Evolutionary conservation across 805 yeast genomes (phyloP), one percentile per base, ranked within the genome.

Genomic region (Starmerella scarabaei): DNA sequence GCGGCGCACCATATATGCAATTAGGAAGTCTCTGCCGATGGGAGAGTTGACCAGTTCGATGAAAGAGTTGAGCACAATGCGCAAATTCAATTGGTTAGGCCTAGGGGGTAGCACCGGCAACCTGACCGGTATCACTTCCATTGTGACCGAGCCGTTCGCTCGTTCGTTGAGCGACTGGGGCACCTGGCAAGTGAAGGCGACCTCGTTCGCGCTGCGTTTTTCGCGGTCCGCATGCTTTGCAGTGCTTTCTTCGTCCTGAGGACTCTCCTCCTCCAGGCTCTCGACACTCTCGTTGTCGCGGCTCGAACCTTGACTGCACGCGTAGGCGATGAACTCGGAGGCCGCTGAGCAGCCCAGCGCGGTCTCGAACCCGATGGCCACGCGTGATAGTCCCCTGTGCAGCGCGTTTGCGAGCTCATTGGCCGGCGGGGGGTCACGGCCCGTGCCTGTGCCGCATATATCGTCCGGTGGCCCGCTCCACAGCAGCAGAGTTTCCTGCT

Each of bases 401-500:
- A 23, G 7, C 9, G 26, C 23, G 6, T 24, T 28, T 21, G 15
- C 23, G 20, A 15, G 14, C 14, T 35, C 32, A 14, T 5, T 6
- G n/a, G n/a, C n/a, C 35, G 16, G 16, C 23, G 30, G 21, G n/a
- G 29, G 17, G 5, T 18, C 9, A 4, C 11, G 26, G 26, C 11
- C 11, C 26, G 26, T 23, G 18, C 30, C 33, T 16, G 18, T 20
- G 31, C 15, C 18, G 21, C 15, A 4, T 15, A 36, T 75, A 16
- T 70, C 67, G 21, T 21, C 33, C 21, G 20, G 31, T 2, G 62
- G 53, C 53, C 83, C 94, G 8, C 93, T 80, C 97, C 97, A 88
- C 17, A 88, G 94, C 8, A 88, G 83, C 35, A 88, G 64, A 0
- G 96, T 85, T 43, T 85, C 96, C 54, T 91, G 97, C 53, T 93